Evolutionary conservation across 1,284 basidiomycete species (phyloP), one percentile per base, ranked within the genome.

Genomic region (Takashimella tepidaria): DNA sequence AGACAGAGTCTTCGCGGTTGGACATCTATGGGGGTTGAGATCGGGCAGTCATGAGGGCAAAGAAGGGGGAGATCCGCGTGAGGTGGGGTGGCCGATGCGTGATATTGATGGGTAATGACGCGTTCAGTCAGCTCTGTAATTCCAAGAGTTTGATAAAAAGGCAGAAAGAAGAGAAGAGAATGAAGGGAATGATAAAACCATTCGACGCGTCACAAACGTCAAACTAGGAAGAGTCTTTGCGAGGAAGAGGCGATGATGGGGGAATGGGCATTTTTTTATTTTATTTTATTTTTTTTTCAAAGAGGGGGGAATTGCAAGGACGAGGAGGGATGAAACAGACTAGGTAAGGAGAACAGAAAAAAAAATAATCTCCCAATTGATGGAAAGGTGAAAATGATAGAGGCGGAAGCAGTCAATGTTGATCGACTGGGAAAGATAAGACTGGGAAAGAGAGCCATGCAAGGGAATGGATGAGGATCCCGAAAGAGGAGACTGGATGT

Each of bases 1-100:
- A 96, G 79, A 97, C 92, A 72, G 88, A 92, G 79, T 95, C 92
- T 85, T 93, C 91, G 76, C 91, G 90, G 74, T 85, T 86, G 72
- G 88, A 78, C 89, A 92, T 92, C 83, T 84, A 56, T 43, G 41
- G 8, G 31, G 42, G 21, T 22, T 47, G 49, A 24, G 51, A 41
- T 26, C 26, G 37, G 31, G n/a, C n/a, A n/a, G n/a, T n/a, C n/a
- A n/a, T n/a, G n/a, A n/a, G 20, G 44, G 27, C 26, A 44, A 8
- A 20, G 8, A 10, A 44, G 10, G 42, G 42, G 21, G 21, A 10
- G 42, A 44, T 37, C 10, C 31, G 31, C 8, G 31, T 16, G 31
- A 16, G 31, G 31, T 37, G 31, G 16, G 8, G 8, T 37, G 31
- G 31, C 31, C 10, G 31, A 16, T 37, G 8, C 10, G 31, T 8